A percentile compares a stretch with the other conserved stretches of the same genome.
Conservation (phyloP, 2,329 filamentous ascomycete genomes). For the Calonectria honghensis region DNA sequence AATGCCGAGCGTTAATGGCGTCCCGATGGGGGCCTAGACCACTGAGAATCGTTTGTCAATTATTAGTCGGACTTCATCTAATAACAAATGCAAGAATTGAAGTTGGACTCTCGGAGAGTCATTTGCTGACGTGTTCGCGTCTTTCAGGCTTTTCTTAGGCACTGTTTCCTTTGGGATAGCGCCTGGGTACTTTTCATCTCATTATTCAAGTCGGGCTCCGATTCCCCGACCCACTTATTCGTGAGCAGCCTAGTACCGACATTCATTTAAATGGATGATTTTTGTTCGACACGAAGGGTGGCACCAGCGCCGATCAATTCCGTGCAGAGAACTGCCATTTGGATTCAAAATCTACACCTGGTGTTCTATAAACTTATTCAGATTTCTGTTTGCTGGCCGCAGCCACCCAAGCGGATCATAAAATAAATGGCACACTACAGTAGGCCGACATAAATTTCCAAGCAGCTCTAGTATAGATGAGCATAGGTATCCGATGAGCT, state of each 20-base stretch:
- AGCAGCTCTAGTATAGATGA: no score
- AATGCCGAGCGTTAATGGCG: constrained; percentile 47
- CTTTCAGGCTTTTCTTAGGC: not conserved
- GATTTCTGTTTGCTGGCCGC: not conserved
- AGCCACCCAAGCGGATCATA: no score
- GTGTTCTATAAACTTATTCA: not conserved
- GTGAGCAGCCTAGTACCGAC: not conserved
- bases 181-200: constrained; percentile 14
- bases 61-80: no score
- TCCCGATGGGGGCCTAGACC: constrained; percentile 39
- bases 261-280: not conserved
- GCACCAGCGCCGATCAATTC: constrained; percentile 31
- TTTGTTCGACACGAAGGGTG: constrained; percentile 11
- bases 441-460: no score
- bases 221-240: not conserved
- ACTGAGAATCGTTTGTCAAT: not conserved
- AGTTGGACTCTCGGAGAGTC: not conserved
- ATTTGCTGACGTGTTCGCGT: no score
- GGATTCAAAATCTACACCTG: constrained; percentile 6
- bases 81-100: no score
- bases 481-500: no score
- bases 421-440: no score
- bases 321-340: not conserved
- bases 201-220: constrained; percentile 21
- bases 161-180: not conserved